Base-by-base conservation (phyloP, 2,329 filamentous ascomycete genomes). In the Triangularia verruculosa region DNA sequence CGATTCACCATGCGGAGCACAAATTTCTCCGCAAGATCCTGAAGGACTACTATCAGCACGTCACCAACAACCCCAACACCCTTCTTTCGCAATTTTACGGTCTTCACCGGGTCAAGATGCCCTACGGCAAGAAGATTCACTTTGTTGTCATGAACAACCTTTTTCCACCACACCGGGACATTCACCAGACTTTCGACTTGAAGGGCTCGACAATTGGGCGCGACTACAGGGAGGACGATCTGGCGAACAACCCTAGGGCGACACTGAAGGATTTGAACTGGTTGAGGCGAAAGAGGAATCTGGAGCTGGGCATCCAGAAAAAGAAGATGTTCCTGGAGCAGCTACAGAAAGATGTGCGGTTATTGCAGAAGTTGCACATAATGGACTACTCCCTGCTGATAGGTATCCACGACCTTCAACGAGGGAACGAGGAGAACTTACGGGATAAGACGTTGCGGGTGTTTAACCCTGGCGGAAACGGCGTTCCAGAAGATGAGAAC, bases 71-170 rank as follows among this genome's bases (percentile, higher is more conserved):
- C 76, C 95, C 95, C 6, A 97, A 99, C 78, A 99, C 96, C 0
- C 83, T 99, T 25, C 88, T 99, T 57, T 98, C 94, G 20, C 95
- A 99, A 73, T 99, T 99, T 74, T 99, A 98, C 74, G 95, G 95
- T 57, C 83, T 99, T 17, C 95, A 99, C 78, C 89, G 95, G 65
- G 95, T 99, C 72, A 99, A 99, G 83, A 96, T 97, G 82, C 93
- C 94, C 0, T 98, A 97, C 74, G 95, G 95, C 67, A 90, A 94
- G 74, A 99, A 99, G 80, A 97, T 98, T 61, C 95, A 99, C 77
- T 99, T 99, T 71, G 95, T 99, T 65, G 93, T 99, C 74, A 99
- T 99, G 95, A 99, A 99, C 82, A 99, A 99, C 76, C 85, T 99
- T 15, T 99, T 99, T 73, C 95, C 95, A 12, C 94, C 95, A 6